These are phyloP conservation scores for Fusarium sp. DNA, from an alignment of 2,329 filamentous ascomycete species.

Conservation along the genomic window DNA sequence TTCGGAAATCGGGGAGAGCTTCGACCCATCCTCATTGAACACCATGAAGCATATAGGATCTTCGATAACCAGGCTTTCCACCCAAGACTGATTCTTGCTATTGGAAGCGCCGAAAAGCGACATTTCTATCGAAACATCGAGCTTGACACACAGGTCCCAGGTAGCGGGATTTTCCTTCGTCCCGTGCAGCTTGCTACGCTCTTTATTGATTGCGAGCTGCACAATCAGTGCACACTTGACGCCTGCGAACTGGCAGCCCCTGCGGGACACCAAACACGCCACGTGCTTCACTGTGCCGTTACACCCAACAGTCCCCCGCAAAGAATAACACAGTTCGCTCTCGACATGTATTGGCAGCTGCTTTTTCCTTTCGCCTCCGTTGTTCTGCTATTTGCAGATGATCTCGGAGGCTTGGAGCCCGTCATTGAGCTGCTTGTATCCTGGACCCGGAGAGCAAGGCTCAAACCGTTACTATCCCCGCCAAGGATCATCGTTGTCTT, in stretches of 20 bases:
- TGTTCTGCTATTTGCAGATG: slow-evolving; percentile 1
- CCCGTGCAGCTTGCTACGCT: slow-evolving; percentile 4
- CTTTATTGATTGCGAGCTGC: slow-evolving; percentile 1
- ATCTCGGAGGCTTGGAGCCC: not conserved
- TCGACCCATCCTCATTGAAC: not conserved
- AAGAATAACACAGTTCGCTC: slow-evolving; percentile 1
- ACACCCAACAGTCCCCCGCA: not conserved
- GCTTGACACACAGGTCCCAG: not conserved
- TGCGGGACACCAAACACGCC: no score
- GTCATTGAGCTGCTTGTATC: slow-evolving; percentile 1
- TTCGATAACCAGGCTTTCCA: slow-evolving; percentile 6
- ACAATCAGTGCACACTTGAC: not conserved
- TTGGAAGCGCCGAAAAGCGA: not conserved
- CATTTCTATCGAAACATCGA: not conserved
- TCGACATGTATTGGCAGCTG: slow-evolving; percentile 11
- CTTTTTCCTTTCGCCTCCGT: slow-evolving; percentile 6
- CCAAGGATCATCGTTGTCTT: not conserved
- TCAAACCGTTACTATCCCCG: not conserved
- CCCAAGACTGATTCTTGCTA: not conserved
- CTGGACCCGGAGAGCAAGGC: not conserved
- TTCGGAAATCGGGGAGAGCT: not conserved
- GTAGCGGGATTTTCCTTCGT: not conserved
- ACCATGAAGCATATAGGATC: not conserved
- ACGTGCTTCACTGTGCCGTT: not conserved
- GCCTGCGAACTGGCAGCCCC: no score